Base-by-base conservation (phyloP, 306 rosid species). In the Cucurbita ficifolia region DNA sequence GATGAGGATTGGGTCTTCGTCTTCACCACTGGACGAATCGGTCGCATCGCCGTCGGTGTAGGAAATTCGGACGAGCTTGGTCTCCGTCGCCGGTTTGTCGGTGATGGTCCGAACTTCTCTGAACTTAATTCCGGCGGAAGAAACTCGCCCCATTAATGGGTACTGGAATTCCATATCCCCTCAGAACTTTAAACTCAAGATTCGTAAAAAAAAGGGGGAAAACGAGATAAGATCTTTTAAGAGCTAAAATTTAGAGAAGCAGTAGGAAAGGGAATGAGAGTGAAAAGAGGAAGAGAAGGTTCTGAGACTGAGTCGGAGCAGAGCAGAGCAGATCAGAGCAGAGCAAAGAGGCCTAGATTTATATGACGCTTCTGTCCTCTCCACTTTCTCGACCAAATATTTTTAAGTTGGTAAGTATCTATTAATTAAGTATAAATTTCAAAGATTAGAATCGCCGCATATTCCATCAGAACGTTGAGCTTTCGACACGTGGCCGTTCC, bases 1-100 rank as follows among this genome's bases (percentile, higher is more conserved):
- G 21, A 13, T 21, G 29, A 14, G 16, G 19, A 29, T 13, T 46
- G 48, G 17, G 40, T 38, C 76, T 6, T 82, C 84, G 1, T 74
- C 84, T n/a, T 82, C 89, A 2, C 73, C 88, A 53, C 94, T 77
- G 0, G 94, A 88, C 0, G 88, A 77, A 76, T 88, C 93, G 0
- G 90, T 88, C 2, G 88, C 88, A 29, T 88, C 68, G 7, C 18
- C 57, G 71, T 88, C 93, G 1, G 80, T 84, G 33, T 77, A 78
- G 4, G 75, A 76, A 75, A 88, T 78, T 45, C 93, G 81, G 29
- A 88, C 52, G 8, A 86, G 42, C 33, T 61, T 81, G 0, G 85
- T 61, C 29, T 33, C 57, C 57, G 7, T 8, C 6, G 65, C 46
- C 11, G 6, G 39, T 69, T 86, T 88, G 39, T 50, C 77, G 0